Percentiles rank a stretch among this genome's conserved stretches.
Evolutionary conservation across 164 flowering plant species (phyloP).

Genomic region (Magnolia officinalis): DNA sequence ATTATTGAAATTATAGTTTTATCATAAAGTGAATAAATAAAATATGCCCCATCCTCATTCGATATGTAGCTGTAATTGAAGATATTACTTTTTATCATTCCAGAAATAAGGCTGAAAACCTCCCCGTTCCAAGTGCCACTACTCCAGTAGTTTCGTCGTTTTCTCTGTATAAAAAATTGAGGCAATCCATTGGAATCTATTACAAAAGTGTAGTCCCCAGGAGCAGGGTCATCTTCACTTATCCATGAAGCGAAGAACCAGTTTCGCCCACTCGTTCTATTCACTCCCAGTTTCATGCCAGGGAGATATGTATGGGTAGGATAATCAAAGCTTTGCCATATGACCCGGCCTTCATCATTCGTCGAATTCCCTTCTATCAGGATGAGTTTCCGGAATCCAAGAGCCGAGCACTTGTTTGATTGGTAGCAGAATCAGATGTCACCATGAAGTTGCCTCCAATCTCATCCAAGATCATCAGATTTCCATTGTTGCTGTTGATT

Average conservation of each 20-base stretch:
- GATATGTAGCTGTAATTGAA: slow-evolving; percentile 9
- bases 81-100: neutral
- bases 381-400: slow-evolving; percentile 27
- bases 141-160: neutral
- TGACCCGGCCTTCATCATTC: neutral
- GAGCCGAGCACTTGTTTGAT: slow-evolving; percentile 13
- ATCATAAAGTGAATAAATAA: neutral
- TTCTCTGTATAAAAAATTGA: slow-evolving; percentile 10
- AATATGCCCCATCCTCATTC: neutral
- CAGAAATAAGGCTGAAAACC: neutral
- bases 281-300: too few relatives aligned
- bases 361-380: slow-evolving; percentile 7
- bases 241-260: slow-evolving; percentile 26
- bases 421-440: neutral
- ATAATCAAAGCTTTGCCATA: too few relatives aligned
- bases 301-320: too few relatives aligned
- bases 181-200: slow-evolving; percentile 29
- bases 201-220: neutral
- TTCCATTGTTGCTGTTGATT: slow-evolving; percentile 17
- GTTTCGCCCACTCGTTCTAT: too few relatives aligned
- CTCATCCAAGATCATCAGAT: slow-evolving; percentile 19
- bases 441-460: neutral
- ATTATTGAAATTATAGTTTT: neutral
- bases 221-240: slow-evolving; percentile 26
- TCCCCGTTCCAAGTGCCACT: neutral